Evolutionary conservation across 306 rosid genomes (phyloP), one percentile per base, ranked within the genome.

Genomic region (Citrullus colocynthis): DNA sequence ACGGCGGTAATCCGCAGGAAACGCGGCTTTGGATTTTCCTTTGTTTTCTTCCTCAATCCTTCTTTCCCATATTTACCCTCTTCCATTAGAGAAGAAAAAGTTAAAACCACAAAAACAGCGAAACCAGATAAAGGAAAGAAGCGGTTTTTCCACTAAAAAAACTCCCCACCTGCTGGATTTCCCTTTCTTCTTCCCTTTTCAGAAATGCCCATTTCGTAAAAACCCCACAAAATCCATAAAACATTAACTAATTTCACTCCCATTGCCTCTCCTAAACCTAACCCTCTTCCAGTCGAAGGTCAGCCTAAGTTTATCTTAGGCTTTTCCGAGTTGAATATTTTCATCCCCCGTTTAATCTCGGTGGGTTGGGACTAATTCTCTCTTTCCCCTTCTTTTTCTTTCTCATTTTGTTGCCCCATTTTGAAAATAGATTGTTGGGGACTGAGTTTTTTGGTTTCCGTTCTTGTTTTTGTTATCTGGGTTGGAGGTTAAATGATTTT

Each of bases 1-100:
- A 70, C 75, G 75, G 28, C 48, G 86, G 83, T 64, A 82, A 72
- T 73, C 82, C 74, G 72, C 78, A 83, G 84, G 89, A 80, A 88
- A 75, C 39, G 60, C 80, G 82, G 77, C 52, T 84, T 86, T 81
- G 83, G 88, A 81, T 62, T 75, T 75, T 81, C 78, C n/a, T 56
- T 80, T 48, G 77, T 69, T 79, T 78, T 45, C 20, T 10, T 54
- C 67, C 12, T 45, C 32, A 6, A 2, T 30, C 57, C 20, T 16
- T 15, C 34, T 21, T 78, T 42, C 66, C 83, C 54, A 9, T 24
- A 30, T 52, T 8, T 76, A 70, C 37, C 79, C 37, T 36, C 79
- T 52, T 45, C 78, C 45, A 75, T 75, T 37, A 56, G 7, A 55
- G 57, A 30, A 9, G 42, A 9, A 16, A 39, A 18, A 78, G 48